phyloP scores from a whole-genome alignment of 768 basidiomycete genomes.

The Pholiota microspora region DNA sequence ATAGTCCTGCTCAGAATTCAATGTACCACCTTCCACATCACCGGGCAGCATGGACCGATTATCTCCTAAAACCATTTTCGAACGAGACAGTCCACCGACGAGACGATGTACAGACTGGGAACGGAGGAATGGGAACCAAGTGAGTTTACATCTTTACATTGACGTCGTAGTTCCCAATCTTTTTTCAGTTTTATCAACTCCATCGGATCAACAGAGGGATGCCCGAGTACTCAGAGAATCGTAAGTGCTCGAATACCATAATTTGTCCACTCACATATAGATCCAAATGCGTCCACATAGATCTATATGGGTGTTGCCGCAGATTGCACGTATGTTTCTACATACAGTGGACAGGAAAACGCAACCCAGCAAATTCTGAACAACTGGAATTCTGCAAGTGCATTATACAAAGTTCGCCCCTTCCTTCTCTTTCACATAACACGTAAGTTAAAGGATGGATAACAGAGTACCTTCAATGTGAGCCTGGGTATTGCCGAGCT shows the following conservation, averaged over 20 bases:
- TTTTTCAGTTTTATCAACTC: conserved; percentile 56
- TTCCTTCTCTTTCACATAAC: background rate
- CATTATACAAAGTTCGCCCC: conserved; percentile 58
- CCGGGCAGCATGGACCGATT: conserved; percentile 36
- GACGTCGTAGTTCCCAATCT: conserved; percentile 8
- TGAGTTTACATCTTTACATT: conserved; percentile 27
- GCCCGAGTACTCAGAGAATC: conserved; percentile 70
- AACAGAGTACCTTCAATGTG: conserved; percentile 75
- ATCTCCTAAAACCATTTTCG: conserved; percentile 34
- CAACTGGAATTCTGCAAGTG: conserved; percentile 77
- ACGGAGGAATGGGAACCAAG: conserved; percentile 53
- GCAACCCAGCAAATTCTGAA: conserved; percentile 76
- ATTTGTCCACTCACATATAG: conserved; percentile 2
- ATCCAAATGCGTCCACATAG: conserved; percentile 23
- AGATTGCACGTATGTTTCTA: conserved; percentile 74
- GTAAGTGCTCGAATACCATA: conserved; percentile 32
- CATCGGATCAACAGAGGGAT: conserved; percentile 72
- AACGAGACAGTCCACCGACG: conserved; percentile 40
- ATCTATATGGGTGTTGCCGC: conserved; percentile 86
- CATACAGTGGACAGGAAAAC: conserved; percentile 60
- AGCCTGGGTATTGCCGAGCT: conserved; percentile 82
- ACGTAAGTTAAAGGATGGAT: conserved; percentile 3
- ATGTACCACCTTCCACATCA: conserved; percentile 34
- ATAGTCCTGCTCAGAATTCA: conserved; percentile 57
- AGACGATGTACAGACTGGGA: conserved; percentile 56